Conservation (phyloP, 805 yeast genomes). For the Saccharomycopsis schoenii region DNA sequence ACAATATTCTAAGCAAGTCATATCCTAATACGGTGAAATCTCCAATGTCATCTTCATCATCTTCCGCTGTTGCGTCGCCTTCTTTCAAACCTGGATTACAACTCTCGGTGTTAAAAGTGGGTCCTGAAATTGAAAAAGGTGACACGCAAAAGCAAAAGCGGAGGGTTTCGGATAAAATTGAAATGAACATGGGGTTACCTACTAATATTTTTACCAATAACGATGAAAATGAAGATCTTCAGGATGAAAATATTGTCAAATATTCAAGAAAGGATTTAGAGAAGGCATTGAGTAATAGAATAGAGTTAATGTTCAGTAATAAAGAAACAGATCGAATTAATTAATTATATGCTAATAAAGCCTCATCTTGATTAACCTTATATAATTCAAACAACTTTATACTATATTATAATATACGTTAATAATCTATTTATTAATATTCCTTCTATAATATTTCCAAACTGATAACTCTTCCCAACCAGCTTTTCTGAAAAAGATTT, state of each 20-base stretch:
- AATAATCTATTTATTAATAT: background rate
- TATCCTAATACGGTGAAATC: background rate
- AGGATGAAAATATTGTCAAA: background rate
- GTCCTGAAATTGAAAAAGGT: background rate
- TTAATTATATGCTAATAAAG: too few relatives aligned
- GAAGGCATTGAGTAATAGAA: background rate
- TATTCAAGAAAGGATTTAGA: background rate
- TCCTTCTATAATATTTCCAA: constrained; percentile 38
- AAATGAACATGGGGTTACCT: background rate
- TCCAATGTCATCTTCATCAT: background rate
- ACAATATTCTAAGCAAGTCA: background rate
- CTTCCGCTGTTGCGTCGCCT: background rate
- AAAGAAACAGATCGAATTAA: background rate
- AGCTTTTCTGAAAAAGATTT: constrained; percentile 64
- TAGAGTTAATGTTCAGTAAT: background rate
- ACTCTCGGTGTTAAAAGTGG: background rate
- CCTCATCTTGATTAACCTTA: too few relatives aligned
- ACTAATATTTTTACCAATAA: background rate
- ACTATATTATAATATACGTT: background rate
- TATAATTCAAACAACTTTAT: background rate
- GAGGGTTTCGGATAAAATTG: background rate
- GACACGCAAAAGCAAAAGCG: background rate
- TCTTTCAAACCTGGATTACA: background rate
- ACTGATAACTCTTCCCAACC: constrained; percentile 93
- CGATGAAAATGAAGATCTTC: background rate